Conservation (phyloP, 2,329 filamentous ascomycete species). For the Diaporthe citriasiana region DNA sequence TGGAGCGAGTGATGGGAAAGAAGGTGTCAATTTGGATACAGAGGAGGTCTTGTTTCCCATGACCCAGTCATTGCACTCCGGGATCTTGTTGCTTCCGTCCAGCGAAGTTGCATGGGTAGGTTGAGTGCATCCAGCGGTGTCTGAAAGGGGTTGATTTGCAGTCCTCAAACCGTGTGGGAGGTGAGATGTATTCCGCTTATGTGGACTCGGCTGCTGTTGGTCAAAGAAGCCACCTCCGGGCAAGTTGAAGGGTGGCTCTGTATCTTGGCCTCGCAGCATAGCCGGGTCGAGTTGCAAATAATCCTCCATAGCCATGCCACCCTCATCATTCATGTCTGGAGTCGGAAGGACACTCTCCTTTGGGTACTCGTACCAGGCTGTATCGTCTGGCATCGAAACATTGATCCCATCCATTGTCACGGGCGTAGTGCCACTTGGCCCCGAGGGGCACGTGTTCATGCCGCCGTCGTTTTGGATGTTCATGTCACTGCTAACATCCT, state of each 20-base stretch:
- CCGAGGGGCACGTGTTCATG: not conserved
- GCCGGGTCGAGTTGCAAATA: conserved; percentile 18
- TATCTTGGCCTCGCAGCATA: not conserved
- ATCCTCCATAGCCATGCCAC: not conserved
- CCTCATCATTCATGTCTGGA: not conserved
- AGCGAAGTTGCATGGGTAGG: not conserved
- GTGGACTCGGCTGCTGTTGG: not conserved
- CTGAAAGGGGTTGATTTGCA: not conserved
- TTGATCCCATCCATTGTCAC: conserved; percentile 3
- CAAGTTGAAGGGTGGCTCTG: not conserved
- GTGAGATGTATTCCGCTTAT: not conserved
- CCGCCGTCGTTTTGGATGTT: not conserved
- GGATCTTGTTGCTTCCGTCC: not conserved
- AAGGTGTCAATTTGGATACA: conserved; percentile 12
- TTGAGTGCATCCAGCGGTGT: not conserved
- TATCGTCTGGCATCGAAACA: conserved; percentile 3
- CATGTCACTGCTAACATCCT: not conserved
- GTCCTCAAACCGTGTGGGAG: not conserved
- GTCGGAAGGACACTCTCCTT: conserved; percentile 17
- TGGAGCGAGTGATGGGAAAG: conserved; percentile 8
- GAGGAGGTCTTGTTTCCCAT: conserved; percentile 4
- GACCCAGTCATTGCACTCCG: conserved; percentile 4
- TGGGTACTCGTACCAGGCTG: not conserved
- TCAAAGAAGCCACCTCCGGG: not conserved
- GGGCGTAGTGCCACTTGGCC: not conserved